Base-by-base conservation (phyloP, 2,329 filamentous ascomycete genomes). In the Exophiala aquamarina region DNA sequence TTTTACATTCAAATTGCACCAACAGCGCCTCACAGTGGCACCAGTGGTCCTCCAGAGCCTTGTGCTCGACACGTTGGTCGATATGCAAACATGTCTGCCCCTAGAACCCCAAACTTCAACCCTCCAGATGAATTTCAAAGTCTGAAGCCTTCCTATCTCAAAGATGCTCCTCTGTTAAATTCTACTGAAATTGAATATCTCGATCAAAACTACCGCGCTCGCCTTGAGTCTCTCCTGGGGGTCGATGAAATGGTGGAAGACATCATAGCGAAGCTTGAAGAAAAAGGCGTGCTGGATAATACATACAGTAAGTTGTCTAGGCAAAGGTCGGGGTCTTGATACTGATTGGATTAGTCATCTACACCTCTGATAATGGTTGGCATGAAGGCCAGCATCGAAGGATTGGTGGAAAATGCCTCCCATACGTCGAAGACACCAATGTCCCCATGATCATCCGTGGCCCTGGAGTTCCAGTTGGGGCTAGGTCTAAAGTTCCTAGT, bases 161-260 rank as follows among this genome's bases (percentile, higher is more conserved):
- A 51, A 32, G 35, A 53, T 2, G 35, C 60, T 1, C 45, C 42
- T 11, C 47, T 38, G 6, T 44, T 61, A 47, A 59, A 59, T 28
- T 40, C 55, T 4, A 49, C 44, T 2, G 37, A 50, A 3, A 39
- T 59, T 18, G 46, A 44, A 3, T 54, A 55, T 9, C 46, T 39
- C 1, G 59, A 63, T 34, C 41, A 52, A 3, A 48, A 54, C 6
- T 61, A 56, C 20, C 49, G 54, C 0, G 37, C 39, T 10, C 54
- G 64, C 1, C 37, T 59, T 1, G 55, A 61, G n/a, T 50, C 60
- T 0, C 48, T 66, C 2, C 47, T 55, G 13, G 62, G 64, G 3
- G 54, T 69, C 0, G 65, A 69, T 32, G 65, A 68, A 15, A 63
- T 68, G 3, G 52, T 68, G 3, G 56, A 61, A 21, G 63, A 67